Evolutionary conservation across 164 flowering plant species (phyloP), one percentile per base, ranked within the genome.

Genomic region (Houttuynia cordata): DNA sequence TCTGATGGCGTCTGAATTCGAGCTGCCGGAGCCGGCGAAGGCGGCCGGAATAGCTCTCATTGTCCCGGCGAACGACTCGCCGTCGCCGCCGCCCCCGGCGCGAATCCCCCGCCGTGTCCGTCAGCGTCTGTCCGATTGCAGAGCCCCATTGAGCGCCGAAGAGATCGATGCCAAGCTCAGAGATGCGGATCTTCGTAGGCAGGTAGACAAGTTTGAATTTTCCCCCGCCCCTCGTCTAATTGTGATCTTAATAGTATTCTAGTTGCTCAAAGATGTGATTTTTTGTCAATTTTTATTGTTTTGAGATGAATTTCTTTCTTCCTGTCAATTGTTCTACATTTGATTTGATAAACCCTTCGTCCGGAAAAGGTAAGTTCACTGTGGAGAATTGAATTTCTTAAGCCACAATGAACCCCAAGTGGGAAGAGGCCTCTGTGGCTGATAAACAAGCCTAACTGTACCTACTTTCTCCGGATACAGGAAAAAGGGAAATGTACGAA

Each of bases 141-240:
- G 73, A 71, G 65, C 72, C 25, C 74, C 82, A 12, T 55, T 76
- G 15, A 77, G 82, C 39, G 83, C 66, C 10, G 88, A 86, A 62
- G 90, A 88, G 41, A 94, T 94, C 64, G 88, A 91, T 64, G 84
- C 89, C 57, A 94, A 85, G 81, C 96, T 94, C 64, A 83, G 77
- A n/a, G 80, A 76, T 39, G 99, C 99, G 25, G 83, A 87, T 79
- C 81, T 82, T 68, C 86, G 99, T 17, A 75, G 99, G 74, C 96
- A 91, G 86, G 99, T 91, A 51, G 15, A 14, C 1, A 17, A 12
- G 14, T 45, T 17, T 45, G 17, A 17, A 45, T 17, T 45, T 45
- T 45, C 12, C 17, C 49, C 17, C 10, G 49, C 49, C 24, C 18
- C 34, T 14, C 34, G 18, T 21, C 4, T 14, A 23, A 7, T 34